Evolutionary conservation across 495 filamentous ascomycete genomes (phyloP), one percentile per base, ranked within the genome.

Genomic region (Annulohypoxylon bovei): DNA sequence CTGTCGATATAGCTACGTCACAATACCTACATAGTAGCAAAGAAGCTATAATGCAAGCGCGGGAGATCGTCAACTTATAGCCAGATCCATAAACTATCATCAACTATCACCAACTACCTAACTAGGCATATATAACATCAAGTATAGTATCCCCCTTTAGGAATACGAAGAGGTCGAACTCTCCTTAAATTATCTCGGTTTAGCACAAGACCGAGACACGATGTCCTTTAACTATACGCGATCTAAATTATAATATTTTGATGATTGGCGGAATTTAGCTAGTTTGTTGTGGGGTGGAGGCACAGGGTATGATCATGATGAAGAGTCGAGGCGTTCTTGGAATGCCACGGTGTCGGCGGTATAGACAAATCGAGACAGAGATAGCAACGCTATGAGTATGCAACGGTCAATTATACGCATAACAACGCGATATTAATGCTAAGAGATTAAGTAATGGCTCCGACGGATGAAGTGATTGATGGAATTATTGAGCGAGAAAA

Each of bases 301-400:
- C 18, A 47, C 42, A 65, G 47, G 70, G 70, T 68, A 30, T 65
- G 7, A 65, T 68, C 16, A 25, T 57, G 30, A 54, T 44, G 39
- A 54, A 52, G 32, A 32, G 12, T 71, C 58, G 44, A 47, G 33
- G 37, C 25, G 67, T 28, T 58, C 61, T 63, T 44, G 47, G 46
- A 49, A 30, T 42, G 68, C 32, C 6, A 23, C 50, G 59, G 33
- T 50, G 54, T 40, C 69, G 70, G 70, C 60, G 60, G 14, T 65
- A 49, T 68, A 30, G 60, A 68, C 70, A 39, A 72, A 72, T 72
- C 49, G 65, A 62, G 67, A 67, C 32, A 58, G 25, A 50, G 32
- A 56, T 53, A 64, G 54, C 64, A 44, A 72, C 54, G 49, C 27
- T 60, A 11, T 42, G 57, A 52, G n/a, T 63, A 63, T 33, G 28